Base-by-base conservation (phyloP, 208 protist species). In the Crithidia expoeki region DNA sequence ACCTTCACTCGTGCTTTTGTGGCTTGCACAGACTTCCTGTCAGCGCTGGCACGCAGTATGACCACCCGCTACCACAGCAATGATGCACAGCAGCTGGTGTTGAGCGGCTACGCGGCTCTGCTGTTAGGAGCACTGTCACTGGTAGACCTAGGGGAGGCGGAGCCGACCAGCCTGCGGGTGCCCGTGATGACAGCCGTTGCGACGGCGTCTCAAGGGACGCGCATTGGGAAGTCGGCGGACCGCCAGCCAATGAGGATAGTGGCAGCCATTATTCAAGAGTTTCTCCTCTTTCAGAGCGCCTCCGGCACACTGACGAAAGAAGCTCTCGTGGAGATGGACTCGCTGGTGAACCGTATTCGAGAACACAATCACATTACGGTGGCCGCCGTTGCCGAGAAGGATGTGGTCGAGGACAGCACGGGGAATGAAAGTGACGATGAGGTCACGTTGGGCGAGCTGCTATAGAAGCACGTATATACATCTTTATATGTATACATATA, bases 261-360 rank as follows among this genome's bases (percentile, higher is more conserved):
- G 34, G 88, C 91, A 2, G 92, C 84, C 10, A 86, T 97, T 57
- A 47, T 95, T 12, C 92, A 97, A 62, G 89, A 97, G 65, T 95
- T 97, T 68, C 30, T 97, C 0, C 63, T 97, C 14, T 97, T 97
- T 74, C 88, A 95, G 65, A 92, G 92, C 57, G 40, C 70, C 4
- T 76, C 88, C 6, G 79, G 83, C 27, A 90, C 85, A 7, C 67
- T 97, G 23, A 95, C 89, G 4, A 78, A 75, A 28, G 78, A 84
- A 2, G 70, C 65, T 7, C 58, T 94, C 25, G 16, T 81, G 40
- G 84, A 83, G 25, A 84, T 92, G 77, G 83, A 59, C 17, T 50
- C 23, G 4, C 60, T 96, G 1, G 73, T 92, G 30, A 78, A 80
- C 1, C 58, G 63, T 23, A 61, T 94, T 27, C 52, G 88, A 10